phyloP scores from a whole-genome alignment of 2,329 filamentous ascomycete species.

The Diaporthe australafricana region DNA sequence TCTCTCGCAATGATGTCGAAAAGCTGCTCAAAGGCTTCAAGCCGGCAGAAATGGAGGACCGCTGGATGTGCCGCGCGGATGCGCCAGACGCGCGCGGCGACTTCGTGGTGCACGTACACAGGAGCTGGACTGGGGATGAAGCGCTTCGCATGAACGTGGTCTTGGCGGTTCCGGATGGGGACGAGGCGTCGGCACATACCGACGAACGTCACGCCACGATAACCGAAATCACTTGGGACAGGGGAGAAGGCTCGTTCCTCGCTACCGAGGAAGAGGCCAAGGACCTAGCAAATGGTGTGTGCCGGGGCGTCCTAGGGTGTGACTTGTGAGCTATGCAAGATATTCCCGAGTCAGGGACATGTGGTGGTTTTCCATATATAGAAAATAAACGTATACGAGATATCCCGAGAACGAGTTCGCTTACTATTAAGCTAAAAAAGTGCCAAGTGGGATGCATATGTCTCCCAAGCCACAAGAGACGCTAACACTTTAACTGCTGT shows the following conservation, averaged over 20 bases:
- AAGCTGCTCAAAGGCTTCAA: background rate
- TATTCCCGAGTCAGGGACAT: background rate
- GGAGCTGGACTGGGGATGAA: slow-evolving; percentile 20
- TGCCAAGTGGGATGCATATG: background rate
- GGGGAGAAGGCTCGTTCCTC: slow-evolving; percentile 14
- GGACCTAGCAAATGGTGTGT: background rate
- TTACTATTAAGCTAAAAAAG: background rate
- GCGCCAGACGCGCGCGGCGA: slow-evolving; percentile 6
- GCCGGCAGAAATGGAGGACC: slow-evolving; percentile 14
- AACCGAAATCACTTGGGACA: slow-evolving; percentile 1
- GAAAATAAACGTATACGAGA: background rate
- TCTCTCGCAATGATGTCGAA: background rate
- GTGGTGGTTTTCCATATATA: background rate
- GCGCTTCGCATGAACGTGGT: slow-evolving; percentile 9
- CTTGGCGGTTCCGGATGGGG: background rate
- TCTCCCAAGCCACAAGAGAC: slow-evolving; percentile 1
- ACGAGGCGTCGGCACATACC: background rate
- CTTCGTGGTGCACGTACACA: slow-evolving; percentile 11
- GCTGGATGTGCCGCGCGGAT: slow-evolving; percentile 11
- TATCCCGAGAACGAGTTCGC: background rate
- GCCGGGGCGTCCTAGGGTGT: slow-evolving; percentile 2
- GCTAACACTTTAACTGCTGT: background rate
- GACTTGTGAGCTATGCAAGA: background rate
- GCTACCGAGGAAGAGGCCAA: background rate
- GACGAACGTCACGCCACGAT: background rate